These are phyloP conservation scores for Globisporangium takayamanum DNA, from an alignment of 352 stramenopile species.

Conservation along the genomic window DNA sequence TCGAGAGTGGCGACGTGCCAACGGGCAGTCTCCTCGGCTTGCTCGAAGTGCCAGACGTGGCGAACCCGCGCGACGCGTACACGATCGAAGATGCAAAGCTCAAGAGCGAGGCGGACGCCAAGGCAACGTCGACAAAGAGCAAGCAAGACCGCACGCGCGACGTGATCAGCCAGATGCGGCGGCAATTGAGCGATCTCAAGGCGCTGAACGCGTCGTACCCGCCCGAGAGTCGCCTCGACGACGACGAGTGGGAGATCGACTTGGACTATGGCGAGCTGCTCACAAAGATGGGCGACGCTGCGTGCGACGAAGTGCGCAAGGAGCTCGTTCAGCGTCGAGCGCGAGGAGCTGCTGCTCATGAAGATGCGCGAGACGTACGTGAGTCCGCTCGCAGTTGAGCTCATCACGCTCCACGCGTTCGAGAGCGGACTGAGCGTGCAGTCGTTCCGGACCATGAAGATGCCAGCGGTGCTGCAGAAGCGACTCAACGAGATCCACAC, in stretches of 20 bases:
- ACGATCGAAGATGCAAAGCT: slow-evolving; percentile 91
- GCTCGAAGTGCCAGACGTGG: slow-evolving; percentile 64
- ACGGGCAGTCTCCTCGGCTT: slow-evolving; percentile 17
- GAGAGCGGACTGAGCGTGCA: slow-evolving; percentile 58
- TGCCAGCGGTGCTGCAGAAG: slow-evolving; percentile 54
- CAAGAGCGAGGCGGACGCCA: slow-evolving; percentile 85
- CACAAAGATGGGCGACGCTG: slow-evolving; percentile 48
- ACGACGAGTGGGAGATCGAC: slow-evolving; percentile 85
- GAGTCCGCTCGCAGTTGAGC: slow-evolving; percentile 61
- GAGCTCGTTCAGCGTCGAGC: slow-evolving; percentile 77
- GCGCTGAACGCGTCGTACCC: slow-evolving; percentile 50
- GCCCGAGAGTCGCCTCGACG: slow-evolving; percentile 46
- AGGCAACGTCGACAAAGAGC: slow-evolving; percentile 39
- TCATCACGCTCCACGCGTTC: slow-evolving; percentile 68
- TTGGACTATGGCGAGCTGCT: slow-evolving; percentile 80
- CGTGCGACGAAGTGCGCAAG: slow-evolving; percentile 85
- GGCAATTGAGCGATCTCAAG: slow-evolving; percentile 67
- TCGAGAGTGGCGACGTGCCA: slow-evolving; percentile 7
- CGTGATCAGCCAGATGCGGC: slow-evolving; percentile 78
- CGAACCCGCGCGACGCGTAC: slow-evolving; percentile 69
- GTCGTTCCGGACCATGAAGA: slow-evolving; percentile 80
- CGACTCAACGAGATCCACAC: slow-evolving; percentile 67
- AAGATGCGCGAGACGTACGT: slow-evolving; percentile 84
- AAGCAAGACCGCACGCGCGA: slow-evolving; percentile 87
- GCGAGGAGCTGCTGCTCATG: slow-evolving; percentile 70